These are phyloP conservation scores for Saturnispora quitensis DNA, from an alignment of 805 yeast genomes.

Conservation along the genomic window DNA sequence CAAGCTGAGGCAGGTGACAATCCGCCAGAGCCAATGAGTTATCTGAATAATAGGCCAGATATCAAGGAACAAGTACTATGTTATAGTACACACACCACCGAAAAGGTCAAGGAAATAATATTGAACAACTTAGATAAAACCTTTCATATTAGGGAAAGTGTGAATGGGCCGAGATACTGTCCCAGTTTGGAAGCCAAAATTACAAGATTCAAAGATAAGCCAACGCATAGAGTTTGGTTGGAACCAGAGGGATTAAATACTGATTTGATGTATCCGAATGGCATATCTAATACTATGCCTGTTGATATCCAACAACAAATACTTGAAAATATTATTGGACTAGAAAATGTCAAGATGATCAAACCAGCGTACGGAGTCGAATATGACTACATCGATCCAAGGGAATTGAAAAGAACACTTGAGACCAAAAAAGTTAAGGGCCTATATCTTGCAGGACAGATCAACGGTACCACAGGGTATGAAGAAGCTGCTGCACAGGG, in stretches of 20 bases:
- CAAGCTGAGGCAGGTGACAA: slow-evolving; percentile 69
- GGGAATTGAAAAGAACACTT: slow-evolving; percentile 66
- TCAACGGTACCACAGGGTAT: slow-evolving; percentile 97
- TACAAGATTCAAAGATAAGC: slow-evolving; percentile 67
- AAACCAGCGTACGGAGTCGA: slow-evolving; percentile 99
- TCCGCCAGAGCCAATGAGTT: slow-evolving; percentile 89
- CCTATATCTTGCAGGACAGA: slow-evolving; percentile 88
- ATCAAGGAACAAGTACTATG: slow-evolving; percentile 58
- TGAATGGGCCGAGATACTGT: slow-evolving; percentile 94
- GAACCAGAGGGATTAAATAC: slow-evolving; percentile 94
- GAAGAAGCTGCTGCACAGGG: slow-evolving; percentile 99
- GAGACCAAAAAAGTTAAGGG: slow-evolving; percentile 79
- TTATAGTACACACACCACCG: slow-evolving; percentile 71
- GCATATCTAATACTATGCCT: slow-evolving; percentile 94
- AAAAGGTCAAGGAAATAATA: slow-evolving; percentile 61
- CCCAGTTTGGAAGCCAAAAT: slow-evolving; percentile 93
- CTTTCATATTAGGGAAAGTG: slow-evolving; percentile 86
- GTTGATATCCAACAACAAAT: slow-evolving; percentile 76
- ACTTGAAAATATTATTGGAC: slow-evolving; percentile 74
- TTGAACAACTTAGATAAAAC: slow-evolving; percentile 67
- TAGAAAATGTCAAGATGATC: slow-evolving; percentile 77
- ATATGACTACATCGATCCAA: slow-evolving; percentile 91
- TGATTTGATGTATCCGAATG: slow-evolving; percentile 89
- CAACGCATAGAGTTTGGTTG: slow-evolving; percentile 78
- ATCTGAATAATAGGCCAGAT: slow-evolving; percentile 57